Conservation (phyloP, 441 rosid species). For the Brassica balearica region DNA sequence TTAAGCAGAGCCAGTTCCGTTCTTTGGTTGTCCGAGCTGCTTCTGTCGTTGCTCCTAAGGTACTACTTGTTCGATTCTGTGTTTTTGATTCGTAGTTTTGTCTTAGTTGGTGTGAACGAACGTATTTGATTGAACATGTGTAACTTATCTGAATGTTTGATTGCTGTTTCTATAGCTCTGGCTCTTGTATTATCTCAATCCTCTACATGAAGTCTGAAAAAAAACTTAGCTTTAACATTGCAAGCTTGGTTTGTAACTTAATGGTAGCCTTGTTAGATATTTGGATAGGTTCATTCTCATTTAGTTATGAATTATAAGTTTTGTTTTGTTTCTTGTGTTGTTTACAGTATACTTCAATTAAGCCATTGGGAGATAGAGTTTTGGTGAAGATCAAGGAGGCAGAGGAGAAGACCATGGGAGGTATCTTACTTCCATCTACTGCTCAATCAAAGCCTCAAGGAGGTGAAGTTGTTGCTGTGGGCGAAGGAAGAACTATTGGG, state of each 20-base stretch:
- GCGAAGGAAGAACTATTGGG: slow-evolving; percentile 82
- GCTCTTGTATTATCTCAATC: neutral
- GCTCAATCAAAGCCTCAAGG: slow-evolving; percentile 90
- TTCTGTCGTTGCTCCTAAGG: slow-evolving; percentile 89
- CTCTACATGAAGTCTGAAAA: neutral
- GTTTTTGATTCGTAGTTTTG: no score
- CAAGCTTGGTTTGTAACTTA: neutral
- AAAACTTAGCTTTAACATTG: neutral
- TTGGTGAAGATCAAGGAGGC: slow-evolving; percentile 83
- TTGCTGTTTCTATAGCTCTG: neutral
- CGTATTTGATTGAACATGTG: neutral
- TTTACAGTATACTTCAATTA: slow-evolving; percentile 76
- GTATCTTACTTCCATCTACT: slow-evolving; percentile 78
- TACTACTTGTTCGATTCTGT: slow-evolving; percentile 15
- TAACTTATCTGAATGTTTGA: neutral
- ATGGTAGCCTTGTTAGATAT: neutral
- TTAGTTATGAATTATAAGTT: neutral
- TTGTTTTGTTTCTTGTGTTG: neutral
- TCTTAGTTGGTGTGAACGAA: neutral
- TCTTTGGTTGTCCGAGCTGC: slow-evolving; percentile 83
- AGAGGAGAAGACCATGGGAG: slow-evolving; percentile 89
- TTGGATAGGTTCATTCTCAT: neutral
- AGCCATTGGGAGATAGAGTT: slow-evolving; percentile 88
- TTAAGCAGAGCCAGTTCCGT: slow-evolving; percentile 21
- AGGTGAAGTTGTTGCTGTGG: slow-evolving; percentile 93